These are phyloP conservation scores for Corynespora cassiicola DNA, from an alignment of 2,329 filamentous ascomycete genomes.

Conservation along the genomic window DNA sequence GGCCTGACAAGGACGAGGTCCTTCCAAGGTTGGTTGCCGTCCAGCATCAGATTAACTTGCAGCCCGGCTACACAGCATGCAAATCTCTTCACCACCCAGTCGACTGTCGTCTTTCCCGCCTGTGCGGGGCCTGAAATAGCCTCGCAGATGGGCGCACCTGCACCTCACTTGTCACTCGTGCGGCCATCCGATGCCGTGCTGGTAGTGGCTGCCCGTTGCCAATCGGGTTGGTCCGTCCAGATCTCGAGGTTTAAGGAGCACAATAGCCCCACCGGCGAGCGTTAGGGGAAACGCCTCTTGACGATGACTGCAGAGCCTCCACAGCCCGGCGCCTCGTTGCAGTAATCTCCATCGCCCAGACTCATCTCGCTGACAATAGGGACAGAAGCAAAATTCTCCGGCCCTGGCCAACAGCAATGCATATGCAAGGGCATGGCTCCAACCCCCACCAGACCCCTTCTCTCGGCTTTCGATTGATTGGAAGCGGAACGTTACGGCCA, in stretches of 20 bases:
- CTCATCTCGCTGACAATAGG: slow-evolving; percentile 1
- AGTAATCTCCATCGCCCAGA: too few species aligned
- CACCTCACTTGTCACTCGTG: slow-evolving; percentile 31
- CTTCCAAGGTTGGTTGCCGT: slow-evolving; percentile 28
- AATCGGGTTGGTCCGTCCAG: slow-evolving; percentile 18
- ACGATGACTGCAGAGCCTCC: slow-evolving; percentile 20
- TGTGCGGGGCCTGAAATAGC: slow-evolving; percentile 28
- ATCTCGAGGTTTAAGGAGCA: slow-evolving; percentile 19
- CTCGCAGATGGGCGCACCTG: slow-evolving; percentile 20
- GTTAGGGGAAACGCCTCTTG: too few species aligned
- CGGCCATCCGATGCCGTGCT: slow-evolving; percentile 28
- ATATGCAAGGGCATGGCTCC: slow-evolving; percentile 30
- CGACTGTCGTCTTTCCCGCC: too few species aligned
- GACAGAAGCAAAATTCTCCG: slow-evolving; percentile 7
- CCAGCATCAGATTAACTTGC: slow-evolving; percentile 40
- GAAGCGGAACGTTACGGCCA: slow-evolving; percentile 21
- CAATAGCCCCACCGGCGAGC: slow-evolving; percentile 20
- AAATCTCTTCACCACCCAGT: slow-evolving; percentile 24
- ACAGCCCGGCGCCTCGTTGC: slow-evolving; percentile 19
- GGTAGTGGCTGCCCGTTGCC: slow-evolving; percentile 26
- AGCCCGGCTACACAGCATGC: slow-evolving; percentile 40
- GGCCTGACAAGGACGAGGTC: slow-evolving; percentile 18
- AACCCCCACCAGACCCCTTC: slow-evolving; percentile 13
- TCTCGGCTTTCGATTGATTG: slow-evolving; percentile 15
- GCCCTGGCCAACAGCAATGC: slow-evolving; percentile 24